These are phyloP conservation scores for Exophiala aquamarina DNA, from an alignment of 2,329 filamentous ascomycete genomes.

Conservation along the genomic window DNA sequence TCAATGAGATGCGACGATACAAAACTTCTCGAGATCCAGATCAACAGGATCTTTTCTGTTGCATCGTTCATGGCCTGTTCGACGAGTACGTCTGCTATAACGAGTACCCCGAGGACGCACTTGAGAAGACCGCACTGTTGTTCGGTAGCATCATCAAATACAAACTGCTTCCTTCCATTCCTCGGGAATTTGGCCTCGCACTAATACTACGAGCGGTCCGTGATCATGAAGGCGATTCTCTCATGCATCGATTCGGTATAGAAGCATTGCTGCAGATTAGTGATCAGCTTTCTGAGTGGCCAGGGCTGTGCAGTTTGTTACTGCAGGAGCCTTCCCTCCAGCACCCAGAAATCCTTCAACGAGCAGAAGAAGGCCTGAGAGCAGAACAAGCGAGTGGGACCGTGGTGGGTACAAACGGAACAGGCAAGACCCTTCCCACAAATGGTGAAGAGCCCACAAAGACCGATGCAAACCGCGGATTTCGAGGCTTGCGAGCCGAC, in stretches of 20 bases:
- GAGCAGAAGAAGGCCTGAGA: slow-evolving; percentile 76
- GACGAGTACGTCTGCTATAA: slow-evolving; percentile 96
- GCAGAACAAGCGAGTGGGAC: slow-evolving; percentile 55
- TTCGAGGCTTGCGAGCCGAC: slow-evolving; percentile 76
- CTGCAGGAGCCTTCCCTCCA: slow-evolving; percentile 78
- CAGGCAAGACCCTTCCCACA: slow-evolving; percentile 63
- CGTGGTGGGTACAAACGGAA: slow-evolving; percentile 36
- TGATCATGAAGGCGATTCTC: slow-evolving; percentile 76
- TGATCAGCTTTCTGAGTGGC: slow-evolving; percentile 84
- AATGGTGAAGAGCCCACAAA: slow-evolving; percentile 62
- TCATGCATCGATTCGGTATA: slow-evolving; percentile 98
- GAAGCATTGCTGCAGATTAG: slow-evolving; percentile 91
- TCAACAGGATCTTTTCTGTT: slow-evolving; percentile 93
- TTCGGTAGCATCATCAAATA: slow-evolving; percentile 97
- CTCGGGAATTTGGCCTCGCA: slow-evolving; percentile 87
- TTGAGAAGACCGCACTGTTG: slow-evolving; percentile 92
- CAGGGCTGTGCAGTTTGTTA: slow-evolving; percentile 86
- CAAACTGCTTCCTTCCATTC: slow-evolving; percentile 84
- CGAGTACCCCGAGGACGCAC: slow-evolving; percentile 91
- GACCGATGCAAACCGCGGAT: slow-evolving; percentile 65
- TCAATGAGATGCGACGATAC: slow-evolving; percentile 79
- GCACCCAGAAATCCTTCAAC: slow-evolving; percentile 79
- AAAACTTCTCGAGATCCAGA: slow-evolving; percentile 81
- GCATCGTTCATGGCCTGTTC: slow-evolving; percentile 97
- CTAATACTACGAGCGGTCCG: slow-evolving; percentile 98